Percentiles rank a stretch among this genome's conserved stretches.
These are phyloP conservation scores for Rhizomucor pusillus DNA, from an alignment of 371 early-diverging fungal genomes.

Conservation along the genomic window DNA sequence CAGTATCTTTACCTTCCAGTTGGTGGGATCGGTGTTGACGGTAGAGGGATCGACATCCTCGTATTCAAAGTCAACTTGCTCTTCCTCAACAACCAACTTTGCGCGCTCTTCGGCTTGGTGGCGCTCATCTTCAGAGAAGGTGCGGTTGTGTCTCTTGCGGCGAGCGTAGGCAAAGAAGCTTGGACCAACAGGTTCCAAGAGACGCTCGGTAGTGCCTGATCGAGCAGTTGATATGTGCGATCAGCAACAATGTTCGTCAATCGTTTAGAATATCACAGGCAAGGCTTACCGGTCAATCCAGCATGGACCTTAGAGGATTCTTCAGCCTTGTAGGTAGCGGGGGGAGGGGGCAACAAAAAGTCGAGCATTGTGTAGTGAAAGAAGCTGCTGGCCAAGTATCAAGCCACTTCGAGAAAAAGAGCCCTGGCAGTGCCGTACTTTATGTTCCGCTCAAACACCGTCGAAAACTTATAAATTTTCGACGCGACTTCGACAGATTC, in stretches of 20 bases:
- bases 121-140: slow-evolving; percentile 68
- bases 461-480: no score
- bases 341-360: slow-evolving; percentile 66
- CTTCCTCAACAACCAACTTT: slow-evolving; percentile 52
- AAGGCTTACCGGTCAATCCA: slow-evolving; percentile 34
- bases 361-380: slow-evolving; percentile 37
- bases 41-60: slow-evolving; percentile 67
- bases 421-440: no score
- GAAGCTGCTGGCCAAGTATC: no score
- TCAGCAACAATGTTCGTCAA: not conserved
- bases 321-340: slow-evolving; percentile 58
- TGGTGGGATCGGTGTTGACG: slow-evolving; percentile 71
- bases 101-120: slow-evolving; percentile 48
- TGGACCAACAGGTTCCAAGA: slow-evolving; percentile 63
- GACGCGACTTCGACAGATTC: no score
- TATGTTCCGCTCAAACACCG: no score
- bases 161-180: slow-evolving; percentile 69
- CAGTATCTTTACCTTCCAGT: slow-evolving; percentile 63
- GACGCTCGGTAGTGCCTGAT: slow-evolving; percentile 44
- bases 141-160: slow-evolving; percentile 66
- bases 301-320: slow-evolving; percentile 47
- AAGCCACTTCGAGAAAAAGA: no score
- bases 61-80: slow-evolving; percentile 68
- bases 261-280: not conserved
- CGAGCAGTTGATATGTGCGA: not conserved